phyloP scores from a whole-genome alignment of 176 grass and related monocot genomes.

The Triticum turgidum region DNA sequence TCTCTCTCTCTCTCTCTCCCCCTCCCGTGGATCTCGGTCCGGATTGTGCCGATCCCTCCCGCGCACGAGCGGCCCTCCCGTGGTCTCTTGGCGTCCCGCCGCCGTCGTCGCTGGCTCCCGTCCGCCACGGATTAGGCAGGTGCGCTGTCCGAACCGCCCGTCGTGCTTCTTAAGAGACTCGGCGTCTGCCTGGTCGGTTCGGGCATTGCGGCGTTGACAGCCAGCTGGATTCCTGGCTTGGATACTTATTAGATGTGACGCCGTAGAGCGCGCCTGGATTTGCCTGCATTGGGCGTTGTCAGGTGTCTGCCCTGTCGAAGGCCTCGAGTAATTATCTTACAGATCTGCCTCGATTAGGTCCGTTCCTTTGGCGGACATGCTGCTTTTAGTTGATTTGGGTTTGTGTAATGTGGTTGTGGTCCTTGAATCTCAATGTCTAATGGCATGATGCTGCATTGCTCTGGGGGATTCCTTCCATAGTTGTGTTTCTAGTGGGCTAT shows the following conservation, averaged over 20 bases:
- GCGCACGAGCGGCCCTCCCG: neutral
- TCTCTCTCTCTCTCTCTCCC: neutral
- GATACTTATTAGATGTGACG: neutral
- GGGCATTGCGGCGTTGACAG: neutral
- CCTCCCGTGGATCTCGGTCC: slow-evolving; percentile 23
- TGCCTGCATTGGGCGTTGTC: slow-evolving; percentile 32
- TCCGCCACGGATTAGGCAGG: slow-evolving; percentile 12
- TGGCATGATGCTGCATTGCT: slow-evolving; percentile 15
- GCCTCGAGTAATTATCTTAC: neutral
- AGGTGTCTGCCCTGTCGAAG: neutral
- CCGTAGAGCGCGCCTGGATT: neutral
- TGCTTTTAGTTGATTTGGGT: neutral
- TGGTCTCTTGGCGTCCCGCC: neutral
- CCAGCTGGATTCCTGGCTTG: neutral
- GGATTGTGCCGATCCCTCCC: neutral
- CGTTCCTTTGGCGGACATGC: neutral
- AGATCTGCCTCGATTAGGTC: slow-evolving; percentile 30
- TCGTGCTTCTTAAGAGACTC: neutral
- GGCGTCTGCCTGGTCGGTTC: neutral
- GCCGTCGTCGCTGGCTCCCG: neutral
- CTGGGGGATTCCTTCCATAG: neutral
- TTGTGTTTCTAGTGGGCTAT: slow-evolving; percentile 7
- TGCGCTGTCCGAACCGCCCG: neutral
- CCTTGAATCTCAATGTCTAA: neutral
- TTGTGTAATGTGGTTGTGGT: neutral